Evolutionary conservation across 441 rosid genomes (phyloP), one percentile per base, ranked within the genome.

Genomic region (Euphorbia corollata): DNA sequence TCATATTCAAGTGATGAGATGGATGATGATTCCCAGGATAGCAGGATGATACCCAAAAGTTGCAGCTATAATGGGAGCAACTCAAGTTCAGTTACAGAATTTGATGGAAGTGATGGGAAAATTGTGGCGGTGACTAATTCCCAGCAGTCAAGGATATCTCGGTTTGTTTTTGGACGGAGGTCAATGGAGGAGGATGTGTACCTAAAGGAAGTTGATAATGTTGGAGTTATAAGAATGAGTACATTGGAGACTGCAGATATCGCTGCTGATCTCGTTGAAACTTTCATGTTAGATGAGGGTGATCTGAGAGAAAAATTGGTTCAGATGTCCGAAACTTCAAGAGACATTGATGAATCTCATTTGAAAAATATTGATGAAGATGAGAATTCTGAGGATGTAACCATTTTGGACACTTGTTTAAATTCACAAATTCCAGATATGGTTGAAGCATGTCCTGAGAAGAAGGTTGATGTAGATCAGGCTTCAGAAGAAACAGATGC

Each of bases 211-310:
- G 81, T 56, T 13, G 81, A 57, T 64, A 81, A 71, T 65, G 54
- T 71, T 43, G 73, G 65, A 10, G 43, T 79, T 64, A 63, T 32
- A 19, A 83, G 92, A 64, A 72, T 72, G 43, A 84, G 69, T 68
- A 82, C 95, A 5, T 71, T 86, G 81, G 96, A 94, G 68, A 65
- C 89, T 54, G 98, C 98, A 53, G 91, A 92, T 81, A 67, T 87
- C 59, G 97, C 93, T 19, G 95, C 96, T 69, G 73, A 90, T 69
- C 85, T 47, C 9, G 71, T 72, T 65, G 81, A 72, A 63, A 59
- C 70, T 73, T 71, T 73, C 59, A 27, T 45, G 7, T 59, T 70
- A 65, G 67, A 41, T 71, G 80, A 75, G 58, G 67, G 59, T 50
- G 61, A 72, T 64, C 61, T 75, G 61, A 85, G 78, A 62, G 75